Base-by-base conservation (phyloP, 352 stramenopile species). In the Globisporangium apiculatum region DNA sequence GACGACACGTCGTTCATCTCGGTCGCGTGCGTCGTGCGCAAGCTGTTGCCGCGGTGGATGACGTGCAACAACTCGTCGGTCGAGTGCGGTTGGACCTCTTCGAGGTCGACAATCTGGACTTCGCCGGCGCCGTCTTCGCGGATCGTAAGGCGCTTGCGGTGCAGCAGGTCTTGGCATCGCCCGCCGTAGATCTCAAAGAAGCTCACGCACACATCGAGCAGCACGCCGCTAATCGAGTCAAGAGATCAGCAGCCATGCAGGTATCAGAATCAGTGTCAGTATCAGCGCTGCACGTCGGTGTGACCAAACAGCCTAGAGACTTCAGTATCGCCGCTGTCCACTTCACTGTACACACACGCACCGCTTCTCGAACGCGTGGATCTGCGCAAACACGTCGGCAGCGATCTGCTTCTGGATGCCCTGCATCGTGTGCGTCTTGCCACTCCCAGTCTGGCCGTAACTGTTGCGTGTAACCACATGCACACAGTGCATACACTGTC, bases 111-210 rank as follows among this genome's bases (percentile, higher is more conserved):
- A 68, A 99, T 97, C 58, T 96, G 93, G 38, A 99, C 96, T 67
- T 97, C 88, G 11, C 94, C 92, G 43, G 85, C 84, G 2, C 87
- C 91, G 68, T 99, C 94, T 75, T 98, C 95, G 3, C 96, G 81
- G 64, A 97, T 97, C 48, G 87, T 97, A 14, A 98, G 78, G 10
- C 79, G 70, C 54, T 95, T 94, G 41, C 92, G 81, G 56, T 86
- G 77, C 45, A 99, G 69, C 17, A 99, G 66, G 67, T 99, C 96
- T 51, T 98, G 94, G 31, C 97, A 91, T 37, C 97, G 95, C 48
- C 94, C 94, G 0, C 96, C 94, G 58, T 99, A 99, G 48, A 99
- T 98, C 75, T 99, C 96, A 62, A 98, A 99, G 42, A 98, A 97
- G 40, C 88, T 97, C 52, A 98, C 83, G 49, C 83, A 91, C 8